A percentile compares a stretch with the other conserved stretches of the same genome.
phyloP scores from a whole-genome alignment of 306 rosid genomes.

The Geum urbanum region DNA sequence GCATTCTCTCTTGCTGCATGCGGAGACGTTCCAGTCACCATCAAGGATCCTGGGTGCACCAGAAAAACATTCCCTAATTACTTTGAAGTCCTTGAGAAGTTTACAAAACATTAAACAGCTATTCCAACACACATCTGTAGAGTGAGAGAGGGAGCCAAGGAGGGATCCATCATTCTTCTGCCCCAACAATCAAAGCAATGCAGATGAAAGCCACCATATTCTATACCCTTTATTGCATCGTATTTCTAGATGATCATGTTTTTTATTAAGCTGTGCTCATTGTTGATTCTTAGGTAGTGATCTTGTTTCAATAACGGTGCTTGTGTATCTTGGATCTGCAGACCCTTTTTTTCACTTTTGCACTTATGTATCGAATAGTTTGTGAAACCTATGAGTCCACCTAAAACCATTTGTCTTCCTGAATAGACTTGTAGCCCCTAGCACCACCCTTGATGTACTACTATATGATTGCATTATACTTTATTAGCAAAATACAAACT shows the following conservation, averaged over 20 bases:
- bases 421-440: background rate
- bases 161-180: constrained; percentile 2
- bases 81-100: constrained; percentile 80
- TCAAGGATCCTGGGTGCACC: constrained; percentile 97
- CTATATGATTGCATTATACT: constrained; percentile 6
- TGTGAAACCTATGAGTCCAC: constrained; percentile 5
- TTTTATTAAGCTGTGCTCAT: constrained; percentile 19
- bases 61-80: constrained; percentile 94
- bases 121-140: constrained; percentile 14
- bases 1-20: constrained; percentile 98
- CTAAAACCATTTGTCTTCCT: background rate
- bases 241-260: constrained; percentile 14
- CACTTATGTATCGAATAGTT: background rate
- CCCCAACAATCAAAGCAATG: constrained; percentile 20
- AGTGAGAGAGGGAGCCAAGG: background rate
- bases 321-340: constrained; percentile 14
- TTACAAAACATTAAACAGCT: constrained; percentile 55
- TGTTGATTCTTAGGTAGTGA: constrained; percentile 19
- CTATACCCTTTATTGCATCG: constrained; percentile 3
- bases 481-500: background rate
- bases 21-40: constrained; percentile 86
- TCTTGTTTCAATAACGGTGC: constrained; percentile 14
- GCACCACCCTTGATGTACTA: constrained; percentile 19
- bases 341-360: background rate
- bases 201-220: constrained; percentile 23